Evolutionary conservation across 495 filamentous ascomycete genomes (phyloP), one percentile per base, ranked within the genome.

Genomic region (Xylaria cubensis): DNA sequence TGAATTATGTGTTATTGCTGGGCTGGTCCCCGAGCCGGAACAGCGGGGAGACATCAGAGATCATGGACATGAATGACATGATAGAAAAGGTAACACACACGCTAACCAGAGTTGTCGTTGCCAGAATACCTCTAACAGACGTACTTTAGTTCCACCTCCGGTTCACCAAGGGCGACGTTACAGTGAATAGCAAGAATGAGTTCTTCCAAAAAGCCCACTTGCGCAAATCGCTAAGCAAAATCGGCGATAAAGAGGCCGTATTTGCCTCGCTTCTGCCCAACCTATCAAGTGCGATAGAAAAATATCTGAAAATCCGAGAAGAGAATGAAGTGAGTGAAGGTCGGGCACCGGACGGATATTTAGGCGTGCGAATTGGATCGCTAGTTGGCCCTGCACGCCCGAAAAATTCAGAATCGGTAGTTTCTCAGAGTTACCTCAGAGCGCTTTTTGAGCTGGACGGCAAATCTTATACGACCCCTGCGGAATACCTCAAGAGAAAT

Each of bases 131-230:
- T n/a, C 58, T 64, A 32, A 74, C 46, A 12, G n/a, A 13, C 0
- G 66, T 39, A 64, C 6, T 32, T 32, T 48, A 91, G 88, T 97
- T 98, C 77, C 87, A 89, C 71, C 83, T 96, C 72, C 91, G 92
- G 75, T 94, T 97, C 78, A 98, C 93, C 17, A 91, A 90, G 72
- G 95, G 96, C 10, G 94, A 98, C 81, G 92, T 93, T n/a, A 89
- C 90, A 13, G 92, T 97, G 32, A 87, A 88, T n/a, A 88, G 88
- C 61, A 98, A 98, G 77, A 87, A 98, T 12, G 86, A 86, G 75
- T 94, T 90, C 78, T 85, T 99, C 15, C 94, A 98, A 76, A 90
- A 88, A 66, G 86, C 85, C 34, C 94, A 98, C 80, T 87, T 82
- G 39, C 70, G 71, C 13, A 76, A 74, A 5, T 71, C 79, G 15